Evolutionary conservation across 768 basidiomycete species (phyloP).

Genomic region (Mycena olivaceomarginata): DNA sequence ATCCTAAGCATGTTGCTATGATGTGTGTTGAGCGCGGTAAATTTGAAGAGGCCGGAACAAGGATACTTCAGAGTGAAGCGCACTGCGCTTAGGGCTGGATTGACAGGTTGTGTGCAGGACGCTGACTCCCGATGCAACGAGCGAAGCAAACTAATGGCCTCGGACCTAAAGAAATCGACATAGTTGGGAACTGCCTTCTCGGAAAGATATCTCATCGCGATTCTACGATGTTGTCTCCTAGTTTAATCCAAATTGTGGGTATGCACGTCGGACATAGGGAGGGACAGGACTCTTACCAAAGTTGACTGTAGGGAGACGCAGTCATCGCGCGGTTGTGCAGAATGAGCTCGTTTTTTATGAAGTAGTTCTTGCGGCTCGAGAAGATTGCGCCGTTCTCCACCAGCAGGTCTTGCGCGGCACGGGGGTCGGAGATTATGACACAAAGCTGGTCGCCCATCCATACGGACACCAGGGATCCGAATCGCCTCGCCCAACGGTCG

Average conservation of each 20-base stretch:
- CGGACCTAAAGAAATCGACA: not conserved
- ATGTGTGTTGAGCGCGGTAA: not conserved
- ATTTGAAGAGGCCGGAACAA: not conserved
- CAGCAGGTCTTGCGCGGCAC: conserved; percentile 4
- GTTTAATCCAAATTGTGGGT: not conserved
- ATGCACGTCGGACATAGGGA: not conserved
- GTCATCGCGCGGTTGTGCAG: conserved; percentile 4
- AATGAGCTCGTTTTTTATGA: conserved; percentile 12
- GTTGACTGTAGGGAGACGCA: conserved; percentile 1
- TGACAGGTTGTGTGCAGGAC: not conserved
- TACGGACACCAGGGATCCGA: conserved; percentile 5
- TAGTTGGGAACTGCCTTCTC: conserved; percentile 3
- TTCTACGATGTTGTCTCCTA: not conserved
- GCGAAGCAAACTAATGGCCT: not conserved
- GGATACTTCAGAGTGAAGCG: conserved; percentile 4
- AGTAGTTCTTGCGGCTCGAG: conserved; percentile 20
- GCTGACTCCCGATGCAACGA: not conserved
- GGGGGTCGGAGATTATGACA: conserved; percentile 4
- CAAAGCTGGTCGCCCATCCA: conserved; percentile 16
- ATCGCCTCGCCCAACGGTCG: conserved; percentile 6
- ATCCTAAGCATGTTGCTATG: not conserved
- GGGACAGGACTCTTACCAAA: not conserved
- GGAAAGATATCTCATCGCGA: conserved; percentile 1
- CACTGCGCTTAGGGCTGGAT: conserved; percentile 1
- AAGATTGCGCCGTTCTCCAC: conserved; percentile 15